These are phyloP conservation scores for Colletotrichum simmondsii DNA, from an alignment of 2,329 filamentous ascomycete genomes.

Conservation along the genomic window DNA sequence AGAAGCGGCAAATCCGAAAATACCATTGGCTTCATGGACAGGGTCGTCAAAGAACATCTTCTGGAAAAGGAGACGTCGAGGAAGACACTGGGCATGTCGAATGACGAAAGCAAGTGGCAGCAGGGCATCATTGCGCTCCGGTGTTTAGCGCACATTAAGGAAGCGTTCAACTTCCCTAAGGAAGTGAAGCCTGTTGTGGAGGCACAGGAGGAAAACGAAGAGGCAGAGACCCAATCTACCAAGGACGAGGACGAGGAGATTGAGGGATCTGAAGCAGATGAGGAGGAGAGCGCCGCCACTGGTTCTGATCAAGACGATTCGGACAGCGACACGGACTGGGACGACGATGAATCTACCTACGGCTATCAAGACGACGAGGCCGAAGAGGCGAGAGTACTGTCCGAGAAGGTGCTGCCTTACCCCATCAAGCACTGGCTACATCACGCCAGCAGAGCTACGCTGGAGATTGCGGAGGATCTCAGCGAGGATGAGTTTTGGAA, in stretches of 20 bases:
- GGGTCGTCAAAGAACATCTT: slow-evolving; percentile 51
- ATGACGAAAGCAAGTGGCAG: slow-evolving; percentile 52
- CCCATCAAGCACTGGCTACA: slow-evolving; percentile 53
- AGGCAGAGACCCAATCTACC: neutral
- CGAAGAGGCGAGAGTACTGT: slow-evolving; percentile 42
- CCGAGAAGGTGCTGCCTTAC: slow-evolving; percentile 45
- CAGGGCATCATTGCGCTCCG: slow-evolving; percentile 53
- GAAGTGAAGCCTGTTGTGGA: slow-evolving; percentile 11
- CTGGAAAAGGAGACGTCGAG: slow-evolving; percentile 43
- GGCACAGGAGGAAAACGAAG: neutral
- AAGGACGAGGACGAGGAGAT: slow-evolving; percentile 16
- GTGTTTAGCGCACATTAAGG: slow-evolving; percentile 49
- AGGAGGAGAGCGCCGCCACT: neutral
- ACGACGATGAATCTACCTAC: slow-evolving; percentile 31
- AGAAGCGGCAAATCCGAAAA: slow-evolving; percentile 30
- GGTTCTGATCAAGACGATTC: slow-evolving; percentile 27
- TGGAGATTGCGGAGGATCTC: slow-evolving; percentile 53
- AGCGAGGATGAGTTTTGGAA: slow-evolving; percentile 54
- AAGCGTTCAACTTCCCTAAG: slow-evolving; percentile 43
- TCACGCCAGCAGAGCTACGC: slow-evolving; percentile 53
- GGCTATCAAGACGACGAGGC: slow-evolving; percentile 37
- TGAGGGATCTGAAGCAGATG: slow-evolving; percentile 10
- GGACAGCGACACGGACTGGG: slow-evolving; percentile 17
- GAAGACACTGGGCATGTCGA: slow-evolving; percentile 47
- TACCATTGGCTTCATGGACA: slow-evolving; percentile 42